Conservation (phyloP, 2,329 filamentous ascomycete species). For the Pseudogymnoascus sp. region DNA sequence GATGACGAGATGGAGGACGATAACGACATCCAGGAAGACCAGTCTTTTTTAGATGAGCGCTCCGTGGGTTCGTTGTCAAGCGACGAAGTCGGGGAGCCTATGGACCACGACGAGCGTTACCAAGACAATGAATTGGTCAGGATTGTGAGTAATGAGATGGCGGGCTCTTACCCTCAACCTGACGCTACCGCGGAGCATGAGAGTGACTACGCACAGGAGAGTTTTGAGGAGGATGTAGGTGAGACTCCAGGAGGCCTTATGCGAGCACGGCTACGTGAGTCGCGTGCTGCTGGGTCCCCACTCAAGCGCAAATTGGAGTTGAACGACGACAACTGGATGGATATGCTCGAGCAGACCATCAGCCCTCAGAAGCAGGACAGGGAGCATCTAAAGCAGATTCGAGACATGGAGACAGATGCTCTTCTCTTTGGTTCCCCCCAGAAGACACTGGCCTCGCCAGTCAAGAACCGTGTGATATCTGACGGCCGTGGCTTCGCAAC, state of each 20-base stretch:
- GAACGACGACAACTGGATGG: slow-evolving; percentile 76
- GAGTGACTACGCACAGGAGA: slow-evolving; percentile 41
- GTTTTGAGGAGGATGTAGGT: slow-evolving; percentile 27
- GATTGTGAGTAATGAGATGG: slow-evolving; percentile 64
- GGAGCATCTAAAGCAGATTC: slow-evolving; percentile 54
- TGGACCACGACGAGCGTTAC: slow-evolving; percentile 59
- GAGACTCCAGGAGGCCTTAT: slow-evolving; percentile 55
- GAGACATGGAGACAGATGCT: slow-evolving; percentile 38
- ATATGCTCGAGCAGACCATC: slow-evolving; percentile 88
- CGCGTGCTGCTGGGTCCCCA: slow-evolving; percentile 53
- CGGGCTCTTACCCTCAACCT: slow-evolving; percentile 67
- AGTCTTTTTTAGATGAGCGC: slow-evolving; percentile 91
- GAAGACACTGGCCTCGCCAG: slow-evolving; percentile 28
- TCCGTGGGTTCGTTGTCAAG: slow-evolving; percentile 72
- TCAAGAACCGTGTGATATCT: slow-evolving; percentile 23
- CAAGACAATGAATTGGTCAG: slow-evolving; percentile 70
- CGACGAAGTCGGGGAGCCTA: slow-evolving; percentile 45
- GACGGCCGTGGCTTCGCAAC: slow-evolving; percentile 65
- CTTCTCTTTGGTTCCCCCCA: slow-evolving; percentile 23
- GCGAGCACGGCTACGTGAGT: slow-evolving; percentile 56
- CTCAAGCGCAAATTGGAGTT: slow-evolving; percentile 50
- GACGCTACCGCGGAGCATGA: slow-evolving; percentile 70
- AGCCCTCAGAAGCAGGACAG: slow-evolving; percentile 91
- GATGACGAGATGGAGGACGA: slow-evolving; percentile 43
- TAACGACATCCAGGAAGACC: slow-evolving; percentile 33